Evolutionary conservation across 2,329 filamentous ascomycete species (phyloP), one percentile per base, ranked within the genome.

Genomic region (Colletotrichum sp.): DNA sequence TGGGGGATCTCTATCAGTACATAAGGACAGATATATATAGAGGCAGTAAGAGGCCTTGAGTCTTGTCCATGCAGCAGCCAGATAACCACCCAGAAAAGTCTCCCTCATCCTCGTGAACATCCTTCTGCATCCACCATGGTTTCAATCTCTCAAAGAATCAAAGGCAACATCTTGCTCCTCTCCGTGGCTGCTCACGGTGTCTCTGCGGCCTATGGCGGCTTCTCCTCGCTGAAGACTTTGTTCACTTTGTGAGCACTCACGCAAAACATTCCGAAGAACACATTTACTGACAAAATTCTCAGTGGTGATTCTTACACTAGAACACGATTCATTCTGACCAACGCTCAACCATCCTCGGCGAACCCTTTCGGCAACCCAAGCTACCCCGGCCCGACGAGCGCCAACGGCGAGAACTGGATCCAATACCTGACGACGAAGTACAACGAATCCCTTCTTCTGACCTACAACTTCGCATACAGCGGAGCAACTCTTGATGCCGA

Each of bases 381-480:
- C 59, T 86, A 88, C 78, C 87, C 85, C 3, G 70, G 65, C 21
- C 66, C 65, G 12, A 88, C 89, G 1, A 72, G 69, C 30, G 87
- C 88, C 73, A 89, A 88, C 5, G 89, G 89, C 0, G 87, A 89
- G 0, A 90, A 91, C 75, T 91, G 89, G 89, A 85, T 90, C 7
- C 88, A 91, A 79, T 88, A 85, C 75, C 82, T 91, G 32, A 91
- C 90, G 8, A 80, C 16, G 4, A 24, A 0, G 8, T 16, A 59
- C 26, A 13, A 10, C 8, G 30, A 21, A 4, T 74, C 71, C 2
- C 39, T 69, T 3, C 57, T 57, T 5, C 39, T 74, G 5, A 74
- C 66, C 1, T 28, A 74, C 21, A 57, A 57, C 32, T 59, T 64
- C 7, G 67, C 62, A 10, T 18, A 18, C 15, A 71, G 69, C 21